Evolutionary conservation across 2,329 filamentous ascomycete genomes (phyloP).

Genomic region (Fusarium goolgardi): DNA sequence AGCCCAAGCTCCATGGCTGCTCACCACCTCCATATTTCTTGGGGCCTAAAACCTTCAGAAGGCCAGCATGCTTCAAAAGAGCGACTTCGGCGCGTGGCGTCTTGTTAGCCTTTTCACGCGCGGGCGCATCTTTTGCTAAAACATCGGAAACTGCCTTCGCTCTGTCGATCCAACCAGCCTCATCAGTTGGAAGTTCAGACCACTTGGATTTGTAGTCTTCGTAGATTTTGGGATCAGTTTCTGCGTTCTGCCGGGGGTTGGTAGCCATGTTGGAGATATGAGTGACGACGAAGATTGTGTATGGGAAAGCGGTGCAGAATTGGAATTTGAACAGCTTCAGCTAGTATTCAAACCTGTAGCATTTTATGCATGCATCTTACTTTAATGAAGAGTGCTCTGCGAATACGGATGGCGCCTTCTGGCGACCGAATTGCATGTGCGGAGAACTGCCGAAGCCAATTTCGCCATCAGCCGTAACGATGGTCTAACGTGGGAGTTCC

Average conservation of each 20-base stretch:
- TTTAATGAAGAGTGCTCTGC: neutral
- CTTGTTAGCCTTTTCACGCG: conserved; percentile 54
- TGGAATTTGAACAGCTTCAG: neutral
- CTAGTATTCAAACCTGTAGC: neutral
- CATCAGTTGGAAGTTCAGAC: conserved; percentile 49
- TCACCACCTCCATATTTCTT: conserved; percentile 58
- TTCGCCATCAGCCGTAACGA: neutral
- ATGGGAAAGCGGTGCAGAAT: neutral
- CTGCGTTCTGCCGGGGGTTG: neutral
- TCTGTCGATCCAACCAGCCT: conserved; percentile 54
- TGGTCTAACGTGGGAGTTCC: neutral
- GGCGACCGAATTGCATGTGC: neutral
- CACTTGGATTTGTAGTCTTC: conserved; percentile 53
- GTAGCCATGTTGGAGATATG: neutral
- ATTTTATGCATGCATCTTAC: neutral
- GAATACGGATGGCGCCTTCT: neutral
- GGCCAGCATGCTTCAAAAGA: conserved; percentile 56
- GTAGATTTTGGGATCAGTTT: conserved; percentile 46
- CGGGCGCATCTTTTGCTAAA: conserved; percentile 30
- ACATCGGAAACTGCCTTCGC: conserved; percentile 9
- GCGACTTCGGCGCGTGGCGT: conserved; percentile 55
- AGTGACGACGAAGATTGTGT: neutral
- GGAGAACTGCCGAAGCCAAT: neutral
- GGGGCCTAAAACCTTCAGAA: conserved; percentile 55
- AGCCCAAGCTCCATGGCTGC: conserved; percentile 62